phyloP scores from a whole-genome alignment of 306 rosid genomes.

The Inga laurina region DNA sequence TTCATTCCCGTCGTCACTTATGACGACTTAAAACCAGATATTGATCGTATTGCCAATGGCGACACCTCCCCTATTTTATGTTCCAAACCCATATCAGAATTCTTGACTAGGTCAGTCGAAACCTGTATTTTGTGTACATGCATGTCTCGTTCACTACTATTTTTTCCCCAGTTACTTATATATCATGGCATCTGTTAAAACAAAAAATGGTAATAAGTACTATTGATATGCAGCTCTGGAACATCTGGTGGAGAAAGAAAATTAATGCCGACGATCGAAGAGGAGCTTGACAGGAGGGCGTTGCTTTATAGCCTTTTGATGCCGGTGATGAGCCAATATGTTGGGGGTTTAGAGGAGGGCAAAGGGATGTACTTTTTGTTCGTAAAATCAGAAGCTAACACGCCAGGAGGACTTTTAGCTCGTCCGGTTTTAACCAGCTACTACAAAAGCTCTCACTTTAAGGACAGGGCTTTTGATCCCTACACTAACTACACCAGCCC shows the following conservation, averaged over 20 bases:
- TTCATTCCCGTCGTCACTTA: constrained; percentile 45
- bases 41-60: constrained; percentile 57
- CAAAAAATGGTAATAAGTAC: too few species aligned
- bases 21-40: constrained; percentile 46
- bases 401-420: constrained; percentile 50
- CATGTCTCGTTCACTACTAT: too few species aligned
- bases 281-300: constrained; percentile 50
- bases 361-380: constrained; percentile 58
- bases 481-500: constrained; percentile 53
- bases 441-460: constrained; percentile 45
- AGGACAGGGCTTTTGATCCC: constrained; percentile 41
- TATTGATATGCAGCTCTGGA: constrained; percentile 39
- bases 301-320: constrained; percentile 47
- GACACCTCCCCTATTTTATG: constrained; percentile 52
- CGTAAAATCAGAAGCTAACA: constrained; percentile 41
- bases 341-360: constrained; percentile 44
- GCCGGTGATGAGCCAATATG: constrained; percentile 51
- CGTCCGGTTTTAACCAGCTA: constrained; percentile 49
- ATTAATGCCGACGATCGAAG: constrained; percentile 54
- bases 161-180: not conserved
- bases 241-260: constrained; percentile 63
- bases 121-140: not conserved
- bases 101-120: constrained; percentile 46
- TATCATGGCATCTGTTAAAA: not conserved
- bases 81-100: constrained; percentile 53